Percentiles rank a stretch among this genome's conserved stretches.
Evolutionary conservation across 2,329 filamentous ascomycete species (phyloP).

Genomic region (Aulographum hederae): DNA sequence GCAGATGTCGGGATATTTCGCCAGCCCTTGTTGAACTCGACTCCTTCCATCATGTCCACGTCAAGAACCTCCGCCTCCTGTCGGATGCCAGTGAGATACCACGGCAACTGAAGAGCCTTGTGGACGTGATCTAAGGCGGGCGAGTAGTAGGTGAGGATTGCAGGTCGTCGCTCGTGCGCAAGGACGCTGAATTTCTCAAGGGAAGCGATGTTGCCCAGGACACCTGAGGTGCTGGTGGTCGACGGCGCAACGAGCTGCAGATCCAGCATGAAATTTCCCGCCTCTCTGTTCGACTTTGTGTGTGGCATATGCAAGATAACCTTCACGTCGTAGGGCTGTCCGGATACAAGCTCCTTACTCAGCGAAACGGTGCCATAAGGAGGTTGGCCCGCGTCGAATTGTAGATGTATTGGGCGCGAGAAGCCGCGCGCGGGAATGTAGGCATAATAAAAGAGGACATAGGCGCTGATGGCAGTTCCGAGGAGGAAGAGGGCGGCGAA

Average conservation of each 20-base stretch:
- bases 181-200: conserved; percentile 9
- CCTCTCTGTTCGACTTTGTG: conserved; percentile 53
- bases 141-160: conserved; percentile 64
- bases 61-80: conserved; percentile 44
- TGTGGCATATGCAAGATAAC: conserved; percentile 61
- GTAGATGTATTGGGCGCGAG: conserved; percentile 42
- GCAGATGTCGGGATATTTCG: conserved; percentile 33
- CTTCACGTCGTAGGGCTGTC: conserved; percentile 71
- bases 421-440: conserved; percentile 51
- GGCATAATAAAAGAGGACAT: conserved; percentile 48
- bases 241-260: conserved; percentile 40
- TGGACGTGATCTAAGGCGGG: conserved; percentile 44
- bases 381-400: conserved; percentile 47
- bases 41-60: conserved; percentile 54
- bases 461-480: conserved; percentile 39
- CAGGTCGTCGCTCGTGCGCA: conserved; percentile 41
- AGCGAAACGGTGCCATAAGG: conserved; percentile 9
- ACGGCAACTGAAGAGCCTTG: conserved; percentile 44
- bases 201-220: conserved; percentile 10
- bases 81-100: conserved; percentile 49
- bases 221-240: conserved; percentile 1
- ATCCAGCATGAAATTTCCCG: conserved; percentile 91
- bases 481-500: conserved; percentile 36
- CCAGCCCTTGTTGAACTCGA: conserved; percentile 42
- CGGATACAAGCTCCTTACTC: conserved; percentile 35